Percentiles rank a stretch among this genome's conserved stretches.
Evolutionary conservation across 176 grass and related monocot species (phyloP).

Genomic region (Tillandsia leiboldiana): DNA sequence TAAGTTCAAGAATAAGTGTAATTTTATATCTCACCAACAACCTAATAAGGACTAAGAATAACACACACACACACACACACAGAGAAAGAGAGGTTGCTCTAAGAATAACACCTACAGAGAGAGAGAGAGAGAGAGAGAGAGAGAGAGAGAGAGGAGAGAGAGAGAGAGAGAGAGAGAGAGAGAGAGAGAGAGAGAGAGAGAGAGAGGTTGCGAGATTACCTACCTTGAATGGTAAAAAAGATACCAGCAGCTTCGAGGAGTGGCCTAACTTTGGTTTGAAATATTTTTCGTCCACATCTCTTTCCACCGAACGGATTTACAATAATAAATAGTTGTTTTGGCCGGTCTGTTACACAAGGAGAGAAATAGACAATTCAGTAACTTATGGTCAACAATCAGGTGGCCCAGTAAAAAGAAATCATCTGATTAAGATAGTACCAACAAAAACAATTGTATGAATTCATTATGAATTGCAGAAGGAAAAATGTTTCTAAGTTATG

Average conservation of each 20-base stretch:
- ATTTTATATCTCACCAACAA: not conserved
- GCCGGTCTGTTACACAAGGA: constrained; percentile 30
- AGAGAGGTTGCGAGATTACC: not conserved
- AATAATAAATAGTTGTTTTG: constrained; percentile 40
- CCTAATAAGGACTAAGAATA: not conserved
- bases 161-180: not conserved
- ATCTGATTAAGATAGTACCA: no score
- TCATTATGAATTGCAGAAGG: no score
- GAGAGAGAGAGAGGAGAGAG: not conserved
- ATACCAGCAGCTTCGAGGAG: constrained; percentile 49
- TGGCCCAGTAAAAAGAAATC: no score
- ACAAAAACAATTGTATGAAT: no score
- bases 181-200: not conserved
- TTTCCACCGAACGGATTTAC: constrained; percentile 82
- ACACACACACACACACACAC: not conserved
- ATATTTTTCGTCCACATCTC: constrained; percentile 47
- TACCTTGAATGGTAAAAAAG: constrained; percentile 54
- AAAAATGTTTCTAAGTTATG: no score
- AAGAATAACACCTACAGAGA: not conserved
- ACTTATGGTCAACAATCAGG: no score
- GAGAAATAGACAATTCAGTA: not conserved
- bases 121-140: not conserved
- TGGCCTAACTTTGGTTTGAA: constrained; percentile 50
- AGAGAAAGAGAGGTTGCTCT: not conserved
- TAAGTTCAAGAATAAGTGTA: constrained; percentile 3